These are phyloP conservation scores for Xylariaceae sp. DNA, from an alignment of 2,329 filamentous ascomycete species.

Conservation along the genomic window DNA sequence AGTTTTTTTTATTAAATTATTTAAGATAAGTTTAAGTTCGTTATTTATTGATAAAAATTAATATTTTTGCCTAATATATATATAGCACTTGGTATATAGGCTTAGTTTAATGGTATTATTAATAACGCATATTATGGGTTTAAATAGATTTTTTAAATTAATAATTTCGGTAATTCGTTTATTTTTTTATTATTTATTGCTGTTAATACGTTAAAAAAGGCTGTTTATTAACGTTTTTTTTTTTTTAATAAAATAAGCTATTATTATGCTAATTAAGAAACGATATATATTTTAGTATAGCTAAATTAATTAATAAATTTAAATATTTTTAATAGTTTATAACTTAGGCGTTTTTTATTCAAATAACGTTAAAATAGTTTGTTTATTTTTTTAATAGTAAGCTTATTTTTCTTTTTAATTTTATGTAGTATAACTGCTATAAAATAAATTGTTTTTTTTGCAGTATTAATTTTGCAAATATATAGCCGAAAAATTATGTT, in stretches of 20 bases:
- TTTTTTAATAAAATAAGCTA: constrained; percentile 16
- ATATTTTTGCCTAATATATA: constrained; percentile 9
- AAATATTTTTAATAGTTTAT: constrained; percentile 10
- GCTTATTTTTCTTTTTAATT: constrained; percentile 8
- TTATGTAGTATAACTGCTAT: constrained; percentile 3
- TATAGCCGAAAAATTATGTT: background rate
- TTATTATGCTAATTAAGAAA: constrained; percentile 8
- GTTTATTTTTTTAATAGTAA: constrained; percentile 10
- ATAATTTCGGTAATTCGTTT: constrained; percentile 6
- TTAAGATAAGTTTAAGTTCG: background rate
- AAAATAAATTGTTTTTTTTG: constrained; percentile 1
- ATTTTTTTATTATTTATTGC: constrained; percentile 4
- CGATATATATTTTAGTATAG: constrained; percentile 9
- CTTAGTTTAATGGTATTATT: background rate
- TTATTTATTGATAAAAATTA: constrained; percentile 8
- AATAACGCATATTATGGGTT: background rate
- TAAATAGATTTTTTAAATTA: constrained; percentile 12
- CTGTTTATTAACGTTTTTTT: constrained; percentile 3
- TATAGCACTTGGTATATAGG: constrained; percentile 6
- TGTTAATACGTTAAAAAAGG: constrained; percentile 6
- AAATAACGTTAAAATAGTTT: constrained; percentile 7
- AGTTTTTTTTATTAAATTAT: constrained; percentile 8
- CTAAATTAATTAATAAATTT: constrained; percentile 5
- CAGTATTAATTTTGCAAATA: background rate
- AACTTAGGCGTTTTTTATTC: constrained; percentile 12